Evolutionary conservation across 2,329 filamentous ascomycete species (phyloP), one percentile per base, ranked within the genome.

Genomic region (Neophaeococcomyces aloes): DNA sequence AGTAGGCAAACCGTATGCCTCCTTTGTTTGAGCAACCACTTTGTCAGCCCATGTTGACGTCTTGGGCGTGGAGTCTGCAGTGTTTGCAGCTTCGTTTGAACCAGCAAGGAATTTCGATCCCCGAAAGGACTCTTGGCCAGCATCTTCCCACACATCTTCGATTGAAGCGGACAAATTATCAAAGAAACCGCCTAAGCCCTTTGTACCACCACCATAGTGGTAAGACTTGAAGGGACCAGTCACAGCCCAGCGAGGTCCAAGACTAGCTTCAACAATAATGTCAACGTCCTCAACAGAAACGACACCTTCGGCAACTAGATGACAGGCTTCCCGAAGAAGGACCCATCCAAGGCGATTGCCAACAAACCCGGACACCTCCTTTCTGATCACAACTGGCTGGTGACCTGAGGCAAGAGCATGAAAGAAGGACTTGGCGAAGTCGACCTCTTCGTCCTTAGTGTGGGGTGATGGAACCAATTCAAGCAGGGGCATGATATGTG

Each of bases 351-450:
- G 61, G 8, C 75, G 59, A 45, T 78, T 79, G 3, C 71, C 72
- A 6, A 78, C 74, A 48, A 78, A 78, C 1, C 75, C 75, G 0
- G 91, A 94, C 67, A 84, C 86, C 76, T 94, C 80, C 77, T 89
- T 86, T 64, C 95, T 79, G 69, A 80, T 85, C 81, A 94, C 94
- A 76, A 88, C 95, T 62, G 89, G 87, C 62, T 94, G 83, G 65
- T 89, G 87, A 71, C 95, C 88, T 66, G 89, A 87, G 65, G 88
- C 87, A 81, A 95, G 94, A 74, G 93, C 85, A 67, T 83, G 81
- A 65, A 98, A 85, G 67, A 91, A 66, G 65, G 11, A 65, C 62
- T 54, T 76, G 71, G 70, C 71, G 6, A 58, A 55, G 3, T 60
- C 51, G 1, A 72, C 57, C 1, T 65, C 59, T 1, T 58, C 54